phyloP scores from a whole-genome alignment of 1,139 yeast genomes.

The Sugiyamaella novakii region DNA sequence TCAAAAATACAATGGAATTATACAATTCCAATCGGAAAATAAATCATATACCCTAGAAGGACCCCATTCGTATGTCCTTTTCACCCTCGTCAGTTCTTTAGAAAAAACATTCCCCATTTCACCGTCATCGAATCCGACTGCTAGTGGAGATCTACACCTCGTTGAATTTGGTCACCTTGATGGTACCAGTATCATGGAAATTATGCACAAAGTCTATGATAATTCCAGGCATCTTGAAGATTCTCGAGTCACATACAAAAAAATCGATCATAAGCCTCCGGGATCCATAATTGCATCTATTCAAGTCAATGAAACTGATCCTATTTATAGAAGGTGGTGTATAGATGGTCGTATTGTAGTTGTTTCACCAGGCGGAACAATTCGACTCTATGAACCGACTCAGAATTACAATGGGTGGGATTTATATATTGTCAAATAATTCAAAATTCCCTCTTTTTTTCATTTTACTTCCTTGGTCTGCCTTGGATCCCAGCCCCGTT shows the following conservation, averaged over 20 bases:
- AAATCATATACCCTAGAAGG: conserved; percentile 35
- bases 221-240: conserved; percentile 57
- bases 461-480: background rate
- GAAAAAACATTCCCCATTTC: conserved; percentile 74
- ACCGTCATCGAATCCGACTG: conserved; percentile 61
- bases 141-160: conserved; percentile 52
- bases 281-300: conserved; percentile 24
- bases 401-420: conserved; percentile 38
- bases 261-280: conserved; percentile 23
- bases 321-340: conserved; percentile 41
- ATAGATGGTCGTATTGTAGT: conserved; percentile 41
- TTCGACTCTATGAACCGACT: conserved; percentile 32
- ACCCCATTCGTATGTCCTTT: conserved; percentile 66
- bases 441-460: background rate
- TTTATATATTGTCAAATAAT: conserved; percentile 32
- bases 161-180: conserved; percentile 54
- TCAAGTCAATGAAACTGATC: conserved; percentile 30
- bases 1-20: conserved; percentile 54
- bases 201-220: conserved; percentile 63
- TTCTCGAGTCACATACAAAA: conserved; percentile 37
- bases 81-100: conserved; percentile 62
- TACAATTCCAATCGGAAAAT: conserved; percentile 26
- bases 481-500: conserved; percentile 5
- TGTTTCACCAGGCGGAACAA: conserved; percentile 30
- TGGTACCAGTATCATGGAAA: conserved; percentile 50